phyloP scores from a whole-genome alignment of 257 asterid genomes.

The Thymus mandschuricus region DNA sequence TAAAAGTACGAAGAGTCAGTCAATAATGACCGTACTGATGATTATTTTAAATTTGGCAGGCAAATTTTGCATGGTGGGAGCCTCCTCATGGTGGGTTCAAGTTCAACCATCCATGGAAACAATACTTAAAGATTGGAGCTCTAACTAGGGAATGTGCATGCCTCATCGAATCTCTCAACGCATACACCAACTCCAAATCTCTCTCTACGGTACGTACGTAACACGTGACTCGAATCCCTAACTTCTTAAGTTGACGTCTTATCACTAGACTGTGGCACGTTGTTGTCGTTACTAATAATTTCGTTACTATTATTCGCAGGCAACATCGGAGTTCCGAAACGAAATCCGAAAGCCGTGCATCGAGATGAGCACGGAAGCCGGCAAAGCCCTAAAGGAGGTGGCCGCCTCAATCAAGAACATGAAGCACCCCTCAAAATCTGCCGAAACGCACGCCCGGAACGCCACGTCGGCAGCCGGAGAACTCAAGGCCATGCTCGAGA shows the following conservation, averaged over 20 bases:
- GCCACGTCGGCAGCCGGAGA: constrained; percentile 45
- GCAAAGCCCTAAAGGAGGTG: constrained; percentile 50
- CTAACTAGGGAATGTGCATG: constrained; percentile 70
- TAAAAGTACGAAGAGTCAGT: too few relatives aligned
- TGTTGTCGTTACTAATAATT: too few relatives aligned
- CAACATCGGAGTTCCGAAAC: constrained; percentile 36
- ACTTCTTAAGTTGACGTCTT: too few relatives aligned
- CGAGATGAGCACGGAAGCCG: constrained; percentile 53
- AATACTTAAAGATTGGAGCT: constrained; percentile 63
- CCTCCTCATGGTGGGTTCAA: constrained; percentile 64
- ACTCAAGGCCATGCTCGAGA: constrained; percentile 36
- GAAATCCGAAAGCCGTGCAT: constrained; percentile 45
- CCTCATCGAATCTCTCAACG: constrained; percentile 59
- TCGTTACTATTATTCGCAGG: constrained; percentile 9
- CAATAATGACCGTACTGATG: too few relatives aligned
- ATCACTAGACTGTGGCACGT: too few relatives aligned
- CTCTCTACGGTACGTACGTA: constrained; percentile 32
- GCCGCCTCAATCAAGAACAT: constrained; percentile 47
- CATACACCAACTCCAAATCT: constrained; percentile 34
- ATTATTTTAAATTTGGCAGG: constrained; percentile 39
- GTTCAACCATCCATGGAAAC: constrained; percentile 74
- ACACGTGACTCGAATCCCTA: too few relatives aligned
- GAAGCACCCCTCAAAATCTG: constrained; percentile 38
- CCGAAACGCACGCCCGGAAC: constrained; percentile 32
- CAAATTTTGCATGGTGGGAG: constrained; percentile 91